Evolutionary conservation across 2,329 filamentous ascomycete species (phyloP).

Genomic region (Aspergillus intermedius): DNA sequence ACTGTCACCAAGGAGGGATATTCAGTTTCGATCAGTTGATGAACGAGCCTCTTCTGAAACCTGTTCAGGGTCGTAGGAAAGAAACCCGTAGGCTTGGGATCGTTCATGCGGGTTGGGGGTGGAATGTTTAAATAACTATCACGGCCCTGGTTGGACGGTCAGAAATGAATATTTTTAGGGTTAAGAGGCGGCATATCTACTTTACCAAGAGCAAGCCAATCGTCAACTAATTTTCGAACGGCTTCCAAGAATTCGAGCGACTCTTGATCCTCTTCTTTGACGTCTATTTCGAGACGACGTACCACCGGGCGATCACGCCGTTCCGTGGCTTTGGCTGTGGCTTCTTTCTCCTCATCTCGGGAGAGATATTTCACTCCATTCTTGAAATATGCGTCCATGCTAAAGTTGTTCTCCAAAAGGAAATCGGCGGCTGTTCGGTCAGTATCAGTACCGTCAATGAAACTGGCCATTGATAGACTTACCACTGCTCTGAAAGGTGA

Average conservation of each 20-base stretch:
- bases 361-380: slow-evolving; percentile 58
- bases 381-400: slow-evolving; percentile 50
- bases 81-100: slow-evolving; percentile 9
- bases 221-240: slow-evolving; percentile 40
- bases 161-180: neutral
- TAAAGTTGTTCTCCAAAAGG: slow-evolving; percentile 52
- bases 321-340: slow-evolving; percentile 41
- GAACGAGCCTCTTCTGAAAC: slow-evolving; percentile 59
- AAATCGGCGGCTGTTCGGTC: slow-evolving; percentile 50
- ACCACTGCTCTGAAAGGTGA: slow-evolving; percentile 52
- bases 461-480: slow-evolving; percentile 9
- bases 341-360: slow-evolving; percentile 48
- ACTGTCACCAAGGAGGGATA: slow-evolving; percentile 41
- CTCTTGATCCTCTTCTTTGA: slow-evolving; percentile 48
- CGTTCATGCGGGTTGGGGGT: slow-evolving; percentile 16
- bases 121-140: slow-evolving; percentile 43
- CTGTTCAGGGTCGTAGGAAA: slow-evolving; percentile 40
- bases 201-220: slow-evolving; percentile 36
- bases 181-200: slow-evolving; percentile 7
- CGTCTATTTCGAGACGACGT: slow-evolving; percentile 37
- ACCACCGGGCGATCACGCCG: slow-evolving; percentile 27
- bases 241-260: slow-evolving; percentile 46
- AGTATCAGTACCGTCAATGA: slow-evolving; percentile 2
- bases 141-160: slow-evolving; percentile 13
- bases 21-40: slow-evolving; percentile 60